A percentile compares a stretch with the other conserved stretches of the same genome.
These are phyloP conservation scores for Chrysophaeum taylorii DNA, from an alignment of 352 stramenopile genomes.

Conservation along the genomic window DNA sequence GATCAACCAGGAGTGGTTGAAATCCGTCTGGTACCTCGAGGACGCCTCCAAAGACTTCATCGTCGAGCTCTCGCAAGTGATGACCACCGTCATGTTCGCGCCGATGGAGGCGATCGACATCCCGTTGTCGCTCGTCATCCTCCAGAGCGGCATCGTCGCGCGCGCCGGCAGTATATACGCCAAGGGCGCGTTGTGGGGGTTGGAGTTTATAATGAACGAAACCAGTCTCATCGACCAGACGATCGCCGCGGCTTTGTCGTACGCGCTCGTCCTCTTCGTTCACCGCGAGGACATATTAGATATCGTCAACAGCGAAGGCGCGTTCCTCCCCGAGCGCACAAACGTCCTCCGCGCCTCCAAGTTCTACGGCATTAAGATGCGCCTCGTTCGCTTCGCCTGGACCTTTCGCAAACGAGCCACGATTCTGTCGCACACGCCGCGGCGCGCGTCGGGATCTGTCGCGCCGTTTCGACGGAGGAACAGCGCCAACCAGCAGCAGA, in stretches of 20 bases:
- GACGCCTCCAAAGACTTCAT: not conserved
- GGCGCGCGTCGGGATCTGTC: no score
- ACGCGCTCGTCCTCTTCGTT: not conserved
- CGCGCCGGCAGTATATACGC: not conserved
- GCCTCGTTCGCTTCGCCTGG: not conserved
- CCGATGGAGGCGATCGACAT: not conserved
- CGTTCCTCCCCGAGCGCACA: not conserved
- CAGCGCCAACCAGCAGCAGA: no score
- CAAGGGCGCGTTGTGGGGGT: not conserved
- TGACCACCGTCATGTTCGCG: not conserved
- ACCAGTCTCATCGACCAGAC: not conserved
- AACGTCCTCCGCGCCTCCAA: not conserved
- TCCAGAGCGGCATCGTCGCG: not conserved
- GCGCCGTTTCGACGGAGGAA: no score
- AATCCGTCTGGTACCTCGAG: not conserved
- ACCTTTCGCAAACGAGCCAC: no score
- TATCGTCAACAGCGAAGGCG: not conserved
- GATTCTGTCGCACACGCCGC: no score
- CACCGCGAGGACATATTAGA: not conserved
- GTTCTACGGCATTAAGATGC: not conserved
- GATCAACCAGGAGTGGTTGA: not conserved
- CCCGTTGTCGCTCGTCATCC: not conserved
- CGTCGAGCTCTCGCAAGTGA: not conserved
- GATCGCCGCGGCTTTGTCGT: not conserved
- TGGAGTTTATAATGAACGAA: not conserved